These are phyloP conservation scores for Pseudopediastrum boryanum DNA, from an alignment of 139 green algal species.

Conservation along the genomic window DNA sequence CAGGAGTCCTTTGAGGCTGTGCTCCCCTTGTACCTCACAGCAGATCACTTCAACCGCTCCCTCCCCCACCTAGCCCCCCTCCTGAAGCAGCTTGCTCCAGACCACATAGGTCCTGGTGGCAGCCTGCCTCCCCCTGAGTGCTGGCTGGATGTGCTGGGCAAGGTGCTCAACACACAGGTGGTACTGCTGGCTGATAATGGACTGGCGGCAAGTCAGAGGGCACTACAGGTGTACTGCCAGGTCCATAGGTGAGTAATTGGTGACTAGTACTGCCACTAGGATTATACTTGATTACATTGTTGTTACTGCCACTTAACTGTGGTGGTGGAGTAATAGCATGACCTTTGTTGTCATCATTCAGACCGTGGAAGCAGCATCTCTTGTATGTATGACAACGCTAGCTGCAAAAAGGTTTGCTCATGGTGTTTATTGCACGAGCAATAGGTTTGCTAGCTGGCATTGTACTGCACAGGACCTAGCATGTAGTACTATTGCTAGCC, in stretches of 20 bases:
- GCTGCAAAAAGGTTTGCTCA: too few relatives aligned
- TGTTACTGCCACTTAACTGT: too few relatives aligned
- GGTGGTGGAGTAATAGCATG: too few relatives aligned
- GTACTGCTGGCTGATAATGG: conserved; percentile 43
- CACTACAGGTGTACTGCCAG: conserved; percentile 24
- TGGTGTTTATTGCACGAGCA: too few relatives aligned
- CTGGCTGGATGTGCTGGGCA: conserved; percentile 43
- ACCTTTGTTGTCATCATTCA: too few relatives aligned
- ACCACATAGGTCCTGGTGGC: background rate
- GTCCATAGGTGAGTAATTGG: conserved; percentile 38
- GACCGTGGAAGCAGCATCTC: too few relatives aligned
- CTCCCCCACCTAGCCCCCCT: conserved; percentile 14
- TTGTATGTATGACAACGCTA: too few relatives aligned
- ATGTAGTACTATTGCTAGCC: too few relatives aligned
- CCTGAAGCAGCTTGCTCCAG: conserved; percentile 32
- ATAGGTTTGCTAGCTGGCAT: too few relatives aligned
- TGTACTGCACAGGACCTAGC: too few relatives aligned
- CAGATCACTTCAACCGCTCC: conserved; percentile 38
- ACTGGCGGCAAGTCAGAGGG: conserved; percentile 11
- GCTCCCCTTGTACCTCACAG: conserved; percentile 40
- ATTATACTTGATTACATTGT: too few relatives aligned
- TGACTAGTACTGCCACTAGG: too few relatives aligned
- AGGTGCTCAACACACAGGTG: conserved; percentile 40
- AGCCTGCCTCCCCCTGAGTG: background rate
- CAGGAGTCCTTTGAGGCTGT: conserved; percentile 18